Percentiles rank a stretch among this genome's conserved stretches.
Evolutionary conservation across 176 grass and related monocot genomes (phyloP).

Genomic region (Microstegium vimineum): DNA sequence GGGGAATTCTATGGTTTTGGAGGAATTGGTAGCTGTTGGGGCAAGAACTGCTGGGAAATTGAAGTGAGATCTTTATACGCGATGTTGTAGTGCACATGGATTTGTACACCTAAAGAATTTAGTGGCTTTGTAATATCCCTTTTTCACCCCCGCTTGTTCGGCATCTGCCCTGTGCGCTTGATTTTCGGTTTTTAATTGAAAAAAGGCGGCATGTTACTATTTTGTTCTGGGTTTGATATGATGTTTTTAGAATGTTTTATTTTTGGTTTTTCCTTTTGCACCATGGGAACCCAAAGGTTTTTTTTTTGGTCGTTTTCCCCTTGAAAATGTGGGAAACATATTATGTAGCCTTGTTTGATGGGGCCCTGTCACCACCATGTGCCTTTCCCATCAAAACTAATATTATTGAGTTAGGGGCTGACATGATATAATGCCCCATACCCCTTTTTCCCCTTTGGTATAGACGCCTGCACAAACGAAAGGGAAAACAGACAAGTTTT

Average conservation of each 20-base stretch:
- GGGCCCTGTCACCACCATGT: no score
- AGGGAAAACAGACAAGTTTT: no score
- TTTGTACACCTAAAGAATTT: slow-evolving; percentile 14
- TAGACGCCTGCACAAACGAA: no score
- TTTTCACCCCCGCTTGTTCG: not conserved
- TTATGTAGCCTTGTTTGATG: no score
- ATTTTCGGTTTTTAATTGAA: not conserved
- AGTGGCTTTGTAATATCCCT: slow-evolving; percentile 19
- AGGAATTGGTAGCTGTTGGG: slow-evolving; percentile 42
- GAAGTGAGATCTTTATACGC: not conserved
- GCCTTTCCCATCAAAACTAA: no score
- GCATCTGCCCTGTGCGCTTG: not conserved
- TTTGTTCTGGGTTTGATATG: not conserved
- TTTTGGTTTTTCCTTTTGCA: not conserved
- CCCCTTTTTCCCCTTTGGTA: no score
- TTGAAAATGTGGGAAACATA: no score
- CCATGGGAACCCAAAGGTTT: not conserved
- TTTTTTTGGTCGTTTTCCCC: not conserved
- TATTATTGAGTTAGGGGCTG: no score
- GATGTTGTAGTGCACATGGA: slow-evolving; percentile 1
- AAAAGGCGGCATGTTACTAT: not conserved
- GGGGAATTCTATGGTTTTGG: slow-evolving; percentile 39
- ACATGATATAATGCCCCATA: no score
- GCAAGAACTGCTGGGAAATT: slow-evolving; percentile 22
- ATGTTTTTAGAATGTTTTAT: no score